These are phyloP conservation scores for Oryza nivara DNA, from an alignment of 176 grass and related monocot species.

Conservation along the genomic window DNA sequence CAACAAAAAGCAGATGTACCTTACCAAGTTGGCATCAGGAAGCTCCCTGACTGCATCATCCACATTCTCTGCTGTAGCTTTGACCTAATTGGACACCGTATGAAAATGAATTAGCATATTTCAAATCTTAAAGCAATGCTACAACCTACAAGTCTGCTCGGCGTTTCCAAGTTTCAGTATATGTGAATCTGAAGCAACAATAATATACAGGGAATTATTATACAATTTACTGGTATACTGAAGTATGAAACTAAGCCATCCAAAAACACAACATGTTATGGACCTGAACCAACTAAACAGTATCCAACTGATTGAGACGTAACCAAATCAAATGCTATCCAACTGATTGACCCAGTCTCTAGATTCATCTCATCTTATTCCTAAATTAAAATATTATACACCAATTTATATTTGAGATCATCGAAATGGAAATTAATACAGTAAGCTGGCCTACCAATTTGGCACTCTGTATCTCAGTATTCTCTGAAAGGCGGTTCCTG, in stretches of 20 bases:
- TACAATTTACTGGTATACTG: background rate
- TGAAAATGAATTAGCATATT: conserved; percentile 10
- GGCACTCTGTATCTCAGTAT: conserved; percentile 74
- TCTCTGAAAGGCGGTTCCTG: conserved; percentile 85
- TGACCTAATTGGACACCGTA: conserved; percentile 65
- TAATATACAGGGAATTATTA: background rate
- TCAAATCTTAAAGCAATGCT: conserved; percentile 28
- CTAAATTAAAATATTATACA: background rate
- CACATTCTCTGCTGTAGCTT: conserved; percentile 98
- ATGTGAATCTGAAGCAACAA: conserved; percentile 1
- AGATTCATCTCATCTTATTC: background rate
- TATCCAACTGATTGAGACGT: background rate
- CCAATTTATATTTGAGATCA: conserved; percentile 8
- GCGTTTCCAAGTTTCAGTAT: background rate
- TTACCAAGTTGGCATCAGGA: conserved; percentile 98
- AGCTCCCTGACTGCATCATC: conserved; percentile 97
- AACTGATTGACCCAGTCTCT: background rate
- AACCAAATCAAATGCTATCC: background rate
- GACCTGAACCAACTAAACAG: background rate
- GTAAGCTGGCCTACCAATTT: conserved; percentile 70
- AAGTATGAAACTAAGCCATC: background rate
- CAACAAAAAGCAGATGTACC: conserved; percentile 75
- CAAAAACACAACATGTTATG: background rate
- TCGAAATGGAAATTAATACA: conserved; percentile 24
- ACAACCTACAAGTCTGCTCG: background rate